Evolutionary conservation across 78 protist genomes (phyloP).

Genomic region (Isochrysis galbana): DNA sequence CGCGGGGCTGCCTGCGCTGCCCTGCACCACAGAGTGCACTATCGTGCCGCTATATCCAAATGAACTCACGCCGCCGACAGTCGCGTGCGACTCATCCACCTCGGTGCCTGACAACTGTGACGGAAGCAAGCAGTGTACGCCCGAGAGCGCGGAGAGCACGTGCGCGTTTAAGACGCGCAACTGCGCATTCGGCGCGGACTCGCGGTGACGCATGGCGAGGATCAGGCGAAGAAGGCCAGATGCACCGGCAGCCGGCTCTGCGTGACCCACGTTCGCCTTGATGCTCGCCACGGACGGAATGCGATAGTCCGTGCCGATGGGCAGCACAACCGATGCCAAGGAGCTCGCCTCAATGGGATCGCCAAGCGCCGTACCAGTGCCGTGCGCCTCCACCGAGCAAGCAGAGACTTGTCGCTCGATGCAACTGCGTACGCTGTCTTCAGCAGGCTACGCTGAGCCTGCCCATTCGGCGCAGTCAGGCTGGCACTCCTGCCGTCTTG

Average conservation of each 20-base stretch:
- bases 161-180: not conserved
- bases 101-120: not conserved
- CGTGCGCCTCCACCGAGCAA: not conserved
- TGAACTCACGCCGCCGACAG: constrained; percentile 18
- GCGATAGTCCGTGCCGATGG: not conserved
- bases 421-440: not conserved
- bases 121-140: no score
- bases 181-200: not conserved
- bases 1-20: no score
- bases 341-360: not conserved
- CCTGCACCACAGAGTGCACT: not conserved
- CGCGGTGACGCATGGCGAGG: not conserved
- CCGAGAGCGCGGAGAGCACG: not conserved
- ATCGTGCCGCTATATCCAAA: not conserved
- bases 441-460: not conserved
- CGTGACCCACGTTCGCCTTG: constrained; percentile 73
- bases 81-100: constrained; percentile 75
- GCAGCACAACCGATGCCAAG: not conserved
- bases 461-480: not conserved
- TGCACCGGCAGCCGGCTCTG: constrained; percentile 48
- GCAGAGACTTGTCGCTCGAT: not conserved
- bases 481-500: not conserved
- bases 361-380: not conserved
- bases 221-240: not conserved
- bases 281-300: constrained; percentile 48